phyloP scores from a whole-genome alignment of 2,329 filamentous ascomycete species.

The Cytospora leucostoma region DNA sequence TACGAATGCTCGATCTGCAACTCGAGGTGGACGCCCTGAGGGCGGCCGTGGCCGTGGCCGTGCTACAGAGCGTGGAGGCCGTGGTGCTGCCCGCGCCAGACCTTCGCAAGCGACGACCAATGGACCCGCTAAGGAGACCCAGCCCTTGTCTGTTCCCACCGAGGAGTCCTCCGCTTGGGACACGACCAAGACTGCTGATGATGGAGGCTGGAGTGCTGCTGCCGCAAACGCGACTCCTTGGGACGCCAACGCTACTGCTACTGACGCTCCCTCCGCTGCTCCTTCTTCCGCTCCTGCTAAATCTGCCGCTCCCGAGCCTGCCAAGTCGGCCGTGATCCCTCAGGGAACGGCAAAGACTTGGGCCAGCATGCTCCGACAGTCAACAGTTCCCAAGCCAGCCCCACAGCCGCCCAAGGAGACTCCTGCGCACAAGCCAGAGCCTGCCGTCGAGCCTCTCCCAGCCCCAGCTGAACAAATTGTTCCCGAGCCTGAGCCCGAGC shows the following conservation, averaged over 20 bases:
- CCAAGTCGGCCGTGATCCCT: slow-evolving; percentile 40
- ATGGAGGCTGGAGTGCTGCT: slow-evolving; percentile 34
- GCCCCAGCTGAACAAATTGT: slow-evolving; percentile 30
- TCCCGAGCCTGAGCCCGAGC: slow-evolving; percentile 42
- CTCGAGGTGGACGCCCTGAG: slow-evolving; percentile 65
- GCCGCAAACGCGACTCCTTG: slow-evolving; percentile 42
- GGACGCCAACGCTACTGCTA: slow-evolving; percentile 44
- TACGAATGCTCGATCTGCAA: slow-evolving; percentile 45
- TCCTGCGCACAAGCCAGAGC: slow-evolving; percentile 47
- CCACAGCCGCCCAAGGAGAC: slow-evolving; percentile 54
- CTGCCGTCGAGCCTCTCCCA: slow-evolving; percentile 38
- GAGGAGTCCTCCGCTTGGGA: slow-evolving; percentile 69
- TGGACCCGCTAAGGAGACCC: slow-evolving; percentile 57
- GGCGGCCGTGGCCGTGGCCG: slow-evolving; percentile 63
- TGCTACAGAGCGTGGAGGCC: slow-evolving; percentile 63
- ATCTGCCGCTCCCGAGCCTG: slow-evolving; percentile 30
- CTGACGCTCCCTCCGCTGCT: slow-evolving; percentile 37
- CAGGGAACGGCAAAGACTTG: slow-evolving; percentile 60
- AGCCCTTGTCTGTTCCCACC: slow-evolving; percentile 65
- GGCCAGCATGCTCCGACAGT: slow-evolving; percentile 73
- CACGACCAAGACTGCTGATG: slow-evolving; percentile 44
- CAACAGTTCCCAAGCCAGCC: slow-evolving; percentile 58
- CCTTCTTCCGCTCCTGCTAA: slow-evolving; percentile 43
- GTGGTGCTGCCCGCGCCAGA: slow-evolving; percentile 64
- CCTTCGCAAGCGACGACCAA: slow-evolving; percentile 61